Percentiles rank a stretch among this genome's conserved stretches.
Evolutionary conservation across 2,329 filamentous ascomycete species (phyloP).

Genomic region (Scedosporium apiospermum): DNA sequence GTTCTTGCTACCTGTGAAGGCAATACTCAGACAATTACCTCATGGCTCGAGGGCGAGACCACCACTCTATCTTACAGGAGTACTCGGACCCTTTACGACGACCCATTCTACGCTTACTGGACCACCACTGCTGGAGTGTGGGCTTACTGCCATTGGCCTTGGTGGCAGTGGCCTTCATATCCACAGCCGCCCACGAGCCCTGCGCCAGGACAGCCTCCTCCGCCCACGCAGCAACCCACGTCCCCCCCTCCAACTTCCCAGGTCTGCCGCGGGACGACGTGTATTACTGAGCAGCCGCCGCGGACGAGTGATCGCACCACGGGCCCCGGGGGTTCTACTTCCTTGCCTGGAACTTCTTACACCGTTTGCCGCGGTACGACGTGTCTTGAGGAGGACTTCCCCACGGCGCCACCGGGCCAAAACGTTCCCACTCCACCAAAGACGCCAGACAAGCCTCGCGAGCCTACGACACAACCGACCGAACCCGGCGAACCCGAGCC

Average conservation of each 20-base stretch:
- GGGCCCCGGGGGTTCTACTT: not conserved
- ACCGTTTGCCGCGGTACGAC: conserved; percentile 2
- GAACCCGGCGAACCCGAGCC: not conserved
- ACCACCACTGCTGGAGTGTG: conserved; percentile 5
- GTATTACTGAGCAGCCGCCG: not conserved
- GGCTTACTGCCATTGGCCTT: conserved; percentile 8
- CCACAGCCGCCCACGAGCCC: not conserved
- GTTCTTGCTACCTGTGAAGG: not conserved
- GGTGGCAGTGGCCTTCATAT: conserved; percentile 4
- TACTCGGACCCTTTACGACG: not conserved
- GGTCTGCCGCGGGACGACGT: not conserved
- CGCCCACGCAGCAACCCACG: not conserved
- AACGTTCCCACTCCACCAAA: not conserved
- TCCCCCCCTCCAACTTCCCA: not conserved
- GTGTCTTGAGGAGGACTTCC: conserved; percentile 3
- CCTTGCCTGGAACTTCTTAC: not conserved
- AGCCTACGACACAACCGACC: not conserved
- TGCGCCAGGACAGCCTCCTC: not conserved
- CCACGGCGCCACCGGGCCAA: not conserved
- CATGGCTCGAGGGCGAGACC: conserved; percentile 3
- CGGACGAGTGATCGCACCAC: not conserved
- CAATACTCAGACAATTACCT: not conserved
- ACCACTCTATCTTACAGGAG: not conserved
- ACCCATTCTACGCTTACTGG: not conserved
- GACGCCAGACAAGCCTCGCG: not conserved